Evolutionary conservation across 2,329 filamentous ascomycete species (phyloP).

Genomic region (Fusarium citri): DNA sequence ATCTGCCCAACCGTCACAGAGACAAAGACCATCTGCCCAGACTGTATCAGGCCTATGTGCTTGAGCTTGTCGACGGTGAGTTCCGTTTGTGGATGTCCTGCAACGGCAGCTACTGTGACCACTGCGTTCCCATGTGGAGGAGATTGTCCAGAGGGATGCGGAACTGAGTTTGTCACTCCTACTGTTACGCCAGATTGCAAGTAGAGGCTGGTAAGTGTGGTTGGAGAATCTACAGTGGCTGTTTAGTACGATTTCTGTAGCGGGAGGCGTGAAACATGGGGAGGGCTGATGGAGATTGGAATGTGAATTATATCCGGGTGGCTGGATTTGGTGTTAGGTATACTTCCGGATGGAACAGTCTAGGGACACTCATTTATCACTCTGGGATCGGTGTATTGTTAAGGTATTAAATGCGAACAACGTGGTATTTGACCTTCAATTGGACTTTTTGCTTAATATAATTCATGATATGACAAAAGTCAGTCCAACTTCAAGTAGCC

Average conservation of each 20-base stretch:
- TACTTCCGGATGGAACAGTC: background rate
- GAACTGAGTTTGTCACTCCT: constrained; percentile 45
- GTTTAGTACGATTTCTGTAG: background rate
- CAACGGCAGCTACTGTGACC: constrained; percentile 46
- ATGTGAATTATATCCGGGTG: background rate
- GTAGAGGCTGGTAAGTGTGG: background rate
- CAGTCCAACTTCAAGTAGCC: background rate
- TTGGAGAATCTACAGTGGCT: background rate
- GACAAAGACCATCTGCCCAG: constrained; percentile 49
- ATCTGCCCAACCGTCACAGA: constrained; percentile 52
- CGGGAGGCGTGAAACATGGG: background rate
- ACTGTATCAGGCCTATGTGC: constrained; percentile 50
- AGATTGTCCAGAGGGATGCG: constrained; percentile 45
- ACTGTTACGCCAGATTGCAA: constrained; percentile 39
- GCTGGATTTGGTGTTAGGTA: background rate
- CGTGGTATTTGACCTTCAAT: background rate
- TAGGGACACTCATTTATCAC: background rate
- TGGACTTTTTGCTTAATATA: background rate
- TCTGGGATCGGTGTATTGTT: background rate
- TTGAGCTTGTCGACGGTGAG: constrained; percentile 48
- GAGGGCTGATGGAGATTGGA: background rate
- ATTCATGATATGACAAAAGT: background rate
- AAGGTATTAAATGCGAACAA: background rate
- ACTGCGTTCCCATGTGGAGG: constrained; percentile 46
- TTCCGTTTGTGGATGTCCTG: constrained; percentile 50